Evolutionary conservation across 2,329 filamentous ascomycete species (phyloP).

Genomic region (Rhytidhysteron rufulum): DNA sequence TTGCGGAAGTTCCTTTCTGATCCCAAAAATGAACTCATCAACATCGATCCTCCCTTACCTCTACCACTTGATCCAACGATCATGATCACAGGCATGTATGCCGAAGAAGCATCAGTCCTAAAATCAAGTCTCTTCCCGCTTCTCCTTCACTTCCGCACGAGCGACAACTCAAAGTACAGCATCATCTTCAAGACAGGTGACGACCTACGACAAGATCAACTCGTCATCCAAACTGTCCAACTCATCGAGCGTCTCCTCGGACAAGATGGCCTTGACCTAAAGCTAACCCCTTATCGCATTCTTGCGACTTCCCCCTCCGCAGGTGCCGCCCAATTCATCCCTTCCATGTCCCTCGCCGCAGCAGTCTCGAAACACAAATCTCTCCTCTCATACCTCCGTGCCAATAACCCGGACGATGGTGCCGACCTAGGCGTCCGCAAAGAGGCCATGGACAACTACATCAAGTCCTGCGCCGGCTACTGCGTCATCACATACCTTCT

Average conservation of each 20-base stretch:
- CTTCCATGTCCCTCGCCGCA: constrained; percentile 76
- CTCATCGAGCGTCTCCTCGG: constrained; percentile 94
- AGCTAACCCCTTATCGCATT: constrained; percentile 93
- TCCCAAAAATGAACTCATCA: constrained; percentile 80
- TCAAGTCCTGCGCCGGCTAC: constrained; percentile 94
- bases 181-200: constrained; percentile 98
- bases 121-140: constrained; percentile 93
- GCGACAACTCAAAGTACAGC: constrained; percentile 72
- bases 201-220: constrained; percentile 91
- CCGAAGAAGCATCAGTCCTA: constrained; percentile 86
- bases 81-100: constrained; percentile 71
- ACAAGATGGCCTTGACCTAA: constrained; percentile 94
- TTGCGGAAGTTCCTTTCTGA: constrained; percentile 83
- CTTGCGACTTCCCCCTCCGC: constrained; percentile 86
- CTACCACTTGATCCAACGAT: constrained; percentile 85
- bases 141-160: constrained; percentile 84
- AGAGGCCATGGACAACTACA: constrained; percentile 90
- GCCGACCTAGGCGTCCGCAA: constrained; percentile 83
- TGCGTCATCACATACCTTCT: constrained; percentile 98
- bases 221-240: constrained; percentile 96
- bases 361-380: constrained; percentile 80
- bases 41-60: constrained; percentile 80
- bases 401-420: constrained; percentile 81
- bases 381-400: constrained; percentile 76
- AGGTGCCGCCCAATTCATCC: constrained; percentile 90